These are phyloP conservation scores for Colletotrichum lentis DNA, from an alignment of 2,329 filamentous ascomycete genomes.

Conservation along the genomic window DNA sequence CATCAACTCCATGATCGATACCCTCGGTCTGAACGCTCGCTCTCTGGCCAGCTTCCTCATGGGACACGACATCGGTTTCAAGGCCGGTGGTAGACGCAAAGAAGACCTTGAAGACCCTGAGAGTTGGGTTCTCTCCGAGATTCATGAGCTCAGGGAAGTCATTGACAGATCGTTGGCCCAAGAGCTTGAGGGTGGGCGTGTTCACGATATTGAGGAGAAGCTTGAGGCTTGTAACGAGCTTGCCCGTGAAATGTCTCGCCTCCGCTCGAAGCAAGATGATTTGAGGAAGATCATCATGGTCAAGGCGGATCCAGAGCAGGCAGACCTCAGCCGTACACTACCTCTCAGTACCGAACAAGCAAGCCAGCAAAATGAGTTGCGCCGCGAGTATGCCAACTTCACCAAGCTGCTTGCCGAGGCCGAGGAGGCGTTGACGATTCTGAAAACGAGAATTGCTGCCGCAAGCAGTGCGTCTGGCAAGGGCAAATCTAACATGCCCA, in stretches of 20 bases:
- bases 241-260: slow-evolving; percentile 72
- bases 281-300: slow-evolving; percentile 78
- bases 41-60: slow-evolving; percentile 72
- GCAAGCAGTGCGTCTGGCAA: slow-evolving; percentile 60
- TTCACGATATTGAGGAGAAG: slow-evolving; percentile 74
- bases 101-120: slow-evolving; percentile 74
- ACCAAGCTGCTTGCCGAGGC: slow-evolving; percentile 78
- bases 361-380: slow-evolving; percentile 83
- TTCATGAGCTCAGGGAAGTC: slow-evolving; percentile 71
- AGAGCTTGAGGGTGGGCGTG: slow-evolving; percentile 71
- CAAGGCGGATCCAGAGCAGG: slow-evolving; percentile 72
- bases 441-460: slow-evolving; percentile 78
- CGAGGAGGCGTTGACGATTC: slow-evolving; percentile 80
- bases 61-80: slow-evolving; percentile 68
- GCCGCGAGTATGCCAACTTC: slow-evolving; percentile 76
- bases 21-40: slow-evolving; percentile 81
- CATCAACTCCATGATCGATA: slow-evolving; percentile 94
- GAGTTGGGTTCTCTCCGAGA: slow-evolving; percentile 79
- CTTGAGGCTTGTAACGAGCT: slow-evolving; percentile 74
- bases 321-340: slow-evolving; percentile 70
- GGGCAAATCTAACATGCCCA: slow-evolving; percentile 68
- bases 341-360: slow-evolving; percentile 86
- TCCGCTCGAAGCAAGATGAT: slow-evolving; percentile 80
- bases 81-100: slow-evolving; percentile 64
- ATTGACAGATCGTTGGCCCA: slow-evolving; percentile 70